A percentile compares a stretch with the other conserved stretches of the same genome.
These are phyloP conservation scores for Russula ochroleuca DNA, from an alignment of 768 basidiomycete genomes.

Conservation along the genomic window DNA sequence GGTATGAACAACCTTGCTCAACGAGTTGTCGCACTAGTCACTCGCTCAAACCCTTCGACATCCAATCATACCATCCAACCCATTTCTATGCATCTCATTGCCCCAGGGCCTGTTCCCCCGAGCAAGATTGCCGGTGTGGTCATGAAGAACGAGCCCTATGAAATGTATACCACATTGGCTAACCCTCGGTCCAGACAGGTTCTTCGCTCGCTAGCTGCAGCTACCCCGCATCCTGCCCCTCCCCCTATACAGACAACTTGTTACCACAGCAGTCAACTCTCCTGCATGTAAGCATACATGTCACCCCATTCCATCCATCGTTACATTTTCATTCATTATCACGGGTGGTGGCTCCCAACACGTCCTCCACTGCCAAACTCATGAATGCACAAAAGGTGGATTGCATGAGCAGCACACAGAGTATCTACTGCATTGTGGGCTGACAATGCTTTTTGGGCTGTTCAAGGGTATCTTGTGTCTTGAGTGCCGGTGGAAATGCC, in stretches of 20 bases:
- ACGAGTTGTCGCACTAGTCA: constrained; percentile 56
- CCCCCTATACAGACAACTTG: constrained; percentile 30
- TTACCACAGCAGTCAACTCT: too few relatives aligned
- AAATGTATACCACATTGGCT: constrained; percentile 41
- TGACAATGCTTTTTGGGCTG: too few relatives aligned
- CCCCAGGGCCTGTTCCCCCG: constrained; percentile 35
- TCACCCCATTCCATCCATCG: too few relatives aligned
- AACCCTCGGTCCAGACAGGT: constrained; percentile 43
- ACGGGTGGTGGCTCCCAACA: too few relatives aligned
- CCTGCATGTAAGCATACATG: too few relatives aligned
- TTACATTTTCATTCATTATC: too few relatives aligned
- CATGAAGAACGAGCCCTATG: constrained; percentile 47
- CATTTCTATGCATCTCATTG: constrained; percentile 40
- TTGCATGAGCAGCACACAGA: too few relatives aligned
- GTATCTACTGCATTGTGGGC: too few relatives aligned
- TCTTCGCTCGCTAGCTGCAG: constrained; percentile 45
- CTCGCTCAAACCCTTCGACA: constrained; percentile 55
- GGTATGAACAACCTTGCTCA: constrained; percentile 48
- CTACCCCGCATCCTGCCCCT: constrained; percentile 3
- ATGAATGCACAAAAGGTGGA: too few relatives aligned
- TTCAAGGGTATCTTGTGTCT: too few relatives aligned
- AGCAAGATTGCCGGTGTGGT: constrained; percentile 62
- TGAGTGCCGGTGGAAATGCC: too few relatives aligned
- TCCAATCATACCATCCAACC: constrained; percentile 38
- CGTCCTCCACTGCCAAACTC: too few relatives aligned